These are phyloP conservation scores for Pyrus communis DNA, from an alignment of 306 rosid species.

Conservation along the genomic window DNA sequence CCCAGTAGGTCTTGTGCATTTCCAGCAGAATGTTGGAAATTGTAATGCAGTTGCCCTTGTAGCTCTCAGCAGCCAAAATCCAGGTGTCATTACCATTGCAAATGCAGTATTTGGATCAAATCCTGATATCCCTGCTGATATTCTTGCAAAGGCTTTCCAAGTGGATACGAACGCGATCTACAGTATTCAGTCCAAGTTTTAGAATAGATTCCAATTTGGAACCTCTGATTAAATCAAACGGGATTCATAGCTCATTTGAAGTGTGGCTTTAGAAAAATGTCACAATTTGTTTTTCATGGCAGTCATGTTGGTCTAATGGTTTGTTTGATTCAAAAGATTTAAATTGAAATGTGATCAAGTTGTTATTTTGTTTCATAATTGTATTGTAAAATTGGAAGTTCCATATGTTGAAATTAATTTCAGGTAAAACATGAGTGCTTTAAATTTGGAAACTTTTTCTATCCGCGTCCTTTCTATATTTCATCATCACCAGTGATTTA, in stretches of 20 bases:
- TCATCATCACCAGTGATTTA: not conserved
- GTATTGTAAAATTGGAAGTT: not conserved
- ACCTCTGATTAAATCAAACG: not conserved
- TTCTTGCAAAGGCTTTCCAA: conserved; percentile 34
- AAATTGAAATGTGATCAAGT: not conserved
- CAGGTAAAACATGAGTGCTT: not conserved
- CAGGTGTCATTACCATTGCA: conserved; percentile 29
- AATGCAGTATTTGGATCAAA: conserved; percentile 26
- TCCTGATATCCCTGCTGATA: conserved; percentile 22
- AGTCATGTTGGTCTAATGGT: not conserved
- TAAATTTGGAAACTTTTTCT: not conserved
- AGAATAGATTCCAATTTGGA: conserved; percentile 9
- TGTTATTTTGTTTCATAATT: not conserved
- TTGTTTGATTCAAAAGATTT: not conserved
- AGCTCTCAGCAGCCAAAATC: conserved; percentile 36
- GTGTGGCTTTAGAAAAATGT: not conserved
- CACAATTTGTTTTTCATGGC: not conserved
- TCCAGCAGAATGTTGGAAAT: conserved; percentile 15
- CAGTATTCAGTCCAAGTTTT: conserved; percentile 23
- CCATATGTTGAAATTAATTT: not conserved
- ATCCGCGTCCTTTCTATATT: not conserved
- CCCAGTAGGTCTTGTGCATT: conserved; percentile 30
- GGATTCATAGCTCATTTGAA: not conserved
- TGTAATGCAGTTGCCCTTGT: conserved; percentile 19
- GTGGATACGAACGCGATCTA: conserved; percentile 7